Conservation (phyloP, 257 asterid species). For the Salvia hispanica region DNA sequence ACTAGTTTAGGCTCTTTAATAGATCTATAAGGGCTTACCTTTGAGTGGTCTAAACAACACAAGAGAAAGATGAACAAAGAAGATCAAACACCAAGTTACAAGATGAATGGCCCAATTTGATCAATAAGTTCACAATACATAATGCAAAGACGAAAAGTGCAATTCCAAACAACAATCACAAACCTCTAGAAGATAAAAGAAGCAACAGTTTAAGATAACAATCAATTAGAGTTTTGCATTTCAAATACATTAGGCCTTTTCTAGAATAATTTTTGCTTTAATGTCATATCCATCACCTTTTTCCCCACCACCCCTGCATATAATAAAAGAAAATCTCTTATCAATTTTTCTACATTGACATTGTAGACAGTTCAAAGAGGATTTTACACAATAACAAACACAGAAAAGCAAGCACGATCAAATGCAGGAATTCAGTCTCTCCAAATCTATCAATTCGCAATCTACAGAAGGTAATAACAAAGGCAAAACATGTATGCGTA, state of each 20-base stretch:
- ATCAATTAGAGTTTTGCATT: background rate
- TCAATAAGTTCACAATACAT: constrained; percentile 7
- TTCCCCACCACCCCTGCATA: background rate
- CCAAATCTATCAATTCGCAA: background rate
- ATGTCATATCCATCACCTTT: constrained; percentile 15
- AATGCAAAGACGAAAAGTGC: background rate
- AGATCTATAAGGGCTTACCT: constrained; percentile 10
- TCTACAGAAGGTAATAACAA: too few species aligned
- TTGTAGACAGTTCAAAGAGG: constrained; percentile 1
- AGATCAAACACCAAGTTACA: background rate
- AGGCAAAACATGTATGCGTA: too few species aligned
- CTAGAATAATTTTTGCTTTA: background rate
- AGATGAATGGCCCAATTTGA: constrained; percentile 3
- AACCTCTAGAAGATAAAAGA: background rate
- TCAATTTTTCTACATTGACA: background rate
- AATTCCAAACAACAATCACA: constrained; percentile 6
- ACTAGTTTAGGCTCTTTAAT: constrained; percentile 19
- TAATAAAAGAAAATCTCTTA: background rate
- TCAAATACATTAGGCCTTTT: background rate
- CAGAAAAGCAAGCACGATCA: constrained; percentile 1
- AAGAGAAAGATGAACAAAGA: background rate
- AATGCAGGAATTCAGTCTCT: background rate
- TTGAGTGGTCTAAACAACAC: constrained; percentile 24
- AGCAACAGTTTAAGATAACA: background rate
- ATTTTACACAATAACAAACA: background rate